A percentile compares a stretch with the other conserved stretches of the same genome.
phyloP scores from a whole-genome alignment of 1,284 basidiomycete species.

The Hypsizygus ulmarius region DNA sequence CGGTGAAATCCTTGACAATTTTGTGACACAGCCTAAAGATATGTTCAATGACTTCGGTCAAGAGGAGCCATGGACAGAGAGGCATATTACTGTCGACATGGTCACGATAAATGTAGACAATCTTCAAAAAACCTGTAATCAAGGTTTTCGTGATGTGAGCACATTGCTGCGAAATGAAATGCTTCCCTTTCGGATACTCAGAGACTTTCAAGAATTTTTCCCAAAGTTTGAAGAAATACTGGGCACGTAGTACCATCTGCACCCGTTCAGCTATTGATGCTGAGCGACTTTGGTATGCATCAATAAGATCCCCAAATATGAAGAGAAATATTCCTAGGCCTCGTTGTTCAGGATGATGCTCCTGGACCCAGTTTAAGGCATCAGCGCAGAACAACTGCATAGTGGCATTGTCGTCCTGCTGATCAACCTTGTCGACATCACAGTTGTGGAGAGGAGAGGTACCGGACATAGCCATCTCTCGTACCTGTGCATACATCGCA shows the following conservation, averaged over 20 bases:
- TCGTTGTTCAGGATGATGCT: conserved; percentile 19
- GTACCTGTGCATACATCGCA: neutral
- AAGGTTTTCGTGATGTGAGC: conserved; percentile 29
- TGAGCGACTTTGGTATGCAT: conserved; percentile 32
- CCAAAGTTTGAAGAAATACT: conserved; percentile 36
- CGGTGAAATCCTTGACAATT: conserved; percentile 35
- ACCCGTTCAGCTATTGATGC: conserved; percentile 28
- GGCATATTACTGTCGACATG: conserved; percentile 20
- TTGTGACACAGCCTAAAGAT: conserved; percentile 31
- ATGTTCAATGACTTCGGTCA: conserved; percentile 36
- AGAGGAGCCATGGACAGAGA: conserved; percentile 33
- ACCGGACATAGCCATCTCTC: neutral
- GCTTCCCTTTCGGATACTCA: conserved; percentile 20
- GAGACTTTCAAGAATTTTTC: conserved; percentile 22
- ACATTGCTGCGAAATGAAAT: conserved; percentile 35
- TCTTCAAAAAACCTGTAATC: conserved; percentile 29
- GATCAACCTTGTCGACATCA: conserved; percentile 36
- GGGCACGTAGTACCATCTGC: conserved; percentile 30
- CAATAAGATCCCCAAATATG: conserved; percentile 33
- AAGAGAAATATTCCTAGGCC: conserved; percentile 31
- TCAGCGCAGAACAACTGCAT: conserved; percentile 27
- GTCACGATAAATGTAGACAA: conserved; percentile 36
- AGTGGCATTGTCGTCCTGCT: conserved; percentile 43
- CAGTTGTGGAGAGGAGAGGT: conserved; percentile 28
- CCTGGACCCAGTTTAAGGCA: conserved; percentile 17